Conservation (phyloP, 2,329 filamentous ascomycete species). For the Coniochaeta sp. region DNA sequence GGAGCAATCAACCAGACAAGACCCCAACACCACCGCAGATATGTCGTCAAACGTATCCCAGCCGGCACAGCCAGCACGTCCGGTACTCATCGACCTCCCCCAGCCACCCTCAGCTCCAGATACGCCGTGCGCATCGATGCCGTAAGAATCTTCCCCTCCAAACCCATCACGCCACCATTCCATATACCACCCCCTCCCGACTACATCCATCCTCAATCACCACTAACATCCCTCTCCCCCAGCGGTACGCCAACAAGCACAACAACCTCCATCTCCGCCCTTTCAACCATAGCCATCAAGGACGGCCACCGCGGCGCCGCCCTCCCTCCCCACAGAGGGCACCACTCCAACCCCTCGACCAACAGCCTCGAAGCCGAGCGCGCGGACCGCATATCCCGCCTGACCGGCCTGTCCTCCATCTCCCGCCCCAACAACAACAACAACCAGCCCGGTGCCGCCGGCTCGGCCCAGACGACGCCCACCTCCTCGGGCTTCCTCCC, state of each 20-base stretch:
- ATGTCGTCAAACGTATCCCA: conserved; percentile 19
- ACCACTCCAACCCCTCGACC: conserved; percentile 54
- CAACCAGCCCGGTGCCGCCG: conserved; percentile 11
- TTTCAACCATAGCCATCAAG: conserved; percentile 93
- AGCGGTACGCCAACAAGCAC: conserved; percentile 91
- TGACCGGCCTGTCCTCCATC: conserved; percentile 82
- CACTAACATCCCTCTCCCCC: conserved; percentile 14
- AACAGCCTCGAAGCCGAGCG: conserved; percentile 84
- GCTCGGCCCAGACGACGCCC: background rate
- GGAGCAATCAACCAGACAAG: background rate
- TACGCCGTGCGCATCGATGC: conserved; percentile 83
- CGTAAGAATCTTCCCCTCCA: conserved; percentile 60
- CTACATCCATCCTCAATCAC: conserved; percentile 10
- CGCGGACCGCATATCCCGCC: conserved; percentile 88
- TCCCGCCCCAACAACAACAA: conserved; percentile 47
- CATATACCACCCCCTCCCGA: conserved; percentile 9
- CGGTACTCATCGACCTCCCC: conserved; percentile 77
- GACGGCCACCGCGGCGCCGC: conserved; percentile 85
- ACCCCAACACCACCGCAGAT: background rate
- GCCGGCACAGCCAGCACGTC: conserved; percentile 40
- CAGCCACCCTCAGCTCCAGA: conserved; percentile 75
- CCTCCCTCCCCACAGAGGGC: conserved; percentile 51
- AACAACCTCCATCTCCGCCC: conserved; percentile 82
- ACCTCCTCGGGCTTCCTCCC: conserved; percentile 36
- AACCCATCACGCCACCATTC: conserved; percentile 3